Conservation (phyloP, 192 early-diverging fungal species). For the Coemansia sp. region DNA sequence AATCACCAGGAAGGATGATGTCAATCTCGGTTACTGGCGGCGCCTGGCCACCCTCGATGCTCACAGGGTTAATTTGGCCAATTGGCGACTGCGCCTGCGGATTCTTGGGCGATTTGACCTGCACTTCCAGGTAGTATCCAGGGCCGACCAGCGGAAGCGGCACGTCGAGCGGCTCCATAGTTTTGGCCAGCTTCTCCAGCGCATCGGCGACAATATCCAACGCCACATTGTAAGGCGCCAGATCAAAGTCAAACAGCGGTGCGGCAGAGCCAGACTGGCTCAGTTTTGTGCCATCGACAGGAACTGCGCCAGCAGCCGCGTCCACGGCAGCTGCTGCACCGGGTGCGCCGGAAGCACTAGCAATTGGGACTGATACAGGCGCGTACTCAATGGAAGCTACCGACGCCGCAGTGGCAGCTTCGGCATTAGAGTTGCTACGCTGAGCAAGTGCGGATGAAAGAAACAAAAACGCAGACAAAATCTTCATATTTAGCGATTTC, state of each 20-base stretch:
- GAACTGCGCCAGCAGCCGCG: background rate
- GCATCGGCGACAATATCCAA: constrained; percentile 50
- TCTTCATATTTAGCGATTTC: constrained; percentile 23
- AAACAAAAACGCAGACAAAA: constrained; percentile 34
- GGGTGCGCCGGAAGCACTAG: background rate
- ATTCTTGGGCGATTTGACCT: constrained; percentile 49
- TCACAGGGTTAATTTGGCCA: constrained; percentile 34
- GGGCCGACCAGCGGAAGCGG: constrained; percentile 49
- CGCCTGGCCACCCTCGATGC: constrained; percentile 50
- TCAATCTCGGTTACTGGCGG: constrained; percentile 46
- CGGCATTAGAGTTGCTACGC: constrained; percentile 9
- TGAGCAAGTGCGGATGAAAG: constrained; percentile 38
- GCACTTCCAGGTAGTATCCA: constrained; percentile 49
- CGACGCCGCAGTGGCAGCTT: background rate
- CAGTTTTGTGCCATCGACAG: background rate
- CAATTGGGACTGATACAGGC: background rate
- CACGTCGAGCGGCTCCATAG: constrained; percentile 49
- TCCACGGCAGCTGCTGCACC: background rate
- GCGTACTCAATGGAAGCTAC: background rate
- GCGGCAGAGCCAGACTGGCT: constrained; percentile 13
- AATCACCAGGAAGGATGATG: constrained; percentile 50
- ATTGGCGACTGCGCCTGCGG: constrained; percentile 15
- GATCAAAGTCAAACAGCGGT: constrained; percentile 49
- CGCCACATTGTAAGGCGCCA: constrained; percentile 51
- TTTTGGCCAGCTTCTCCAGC: constrained; percentile 46